Percentiles rank a stretch among this genome's conserved stretches.
Conservation (phyloP, 148 eudicot species). For the Nepenthes mirabilis region DNA sequence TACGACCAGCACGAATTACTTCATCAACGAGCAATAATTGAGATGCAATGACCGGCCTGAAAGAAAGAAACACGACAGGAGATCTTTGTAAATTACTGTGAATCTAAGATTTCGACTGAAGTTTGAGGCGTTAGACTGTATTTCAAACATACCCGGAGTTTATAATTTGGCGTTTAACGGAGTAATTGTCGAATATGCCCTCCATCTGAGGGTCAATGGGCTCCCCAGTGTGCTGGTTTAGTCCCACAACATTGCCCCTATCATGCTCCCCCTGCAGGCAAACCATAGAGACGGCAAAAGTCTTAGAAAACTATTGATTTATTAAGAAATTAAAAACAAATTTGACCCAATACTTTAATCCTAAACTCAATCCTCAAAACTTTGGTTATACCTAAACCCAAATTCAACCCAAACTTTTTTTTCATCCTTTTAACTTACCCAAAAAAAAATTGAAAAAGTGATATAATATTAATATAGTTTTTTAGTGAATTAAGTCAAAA, state of each 20-base stretch:
- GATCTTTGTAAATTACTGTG: neutral
- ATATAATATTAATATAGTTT: too few relatives aligned
- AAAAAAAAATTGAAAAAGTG: too few relatives aligned
- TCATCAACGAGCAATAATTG: conserved; percentile 93
- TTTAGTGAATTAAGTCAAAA: too few relatives aligned
- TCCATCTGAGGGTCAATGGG: conserved; percentile 93
- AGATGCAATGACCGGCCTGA: conserved; percentile 92
- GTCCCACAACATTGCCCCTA: conserved; percentile 77
- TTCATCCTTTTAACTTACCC: too few relatives aligned
- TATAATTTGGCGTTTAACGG: conserved; percentile 81
- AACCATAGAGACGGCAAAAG: neutral
- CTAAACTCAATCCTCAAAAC: too few relatives aligned
- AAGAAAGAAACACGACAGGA: neutral
- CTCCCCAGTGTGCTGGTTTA: conserved; percentile 73
- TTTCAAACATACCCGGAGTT: conserved; percentile 65
- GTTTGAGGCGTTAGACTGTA: neutral
- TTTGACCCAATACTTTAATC: too few relatives aligned
- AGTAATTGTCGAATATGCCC: conserved; percentile 92
- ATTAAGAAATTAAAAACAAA: too few relatives aligned
- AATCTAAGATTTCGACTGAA: neutral
- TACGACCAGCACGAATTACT: conserved; percentile 96
- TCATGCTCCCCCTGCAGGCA: conserved; percentile 80
- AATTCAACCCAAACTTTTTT: too few relatives aligned
- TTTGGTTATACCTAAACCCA: too few relatives aligned
- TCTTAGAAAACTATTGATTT: too few relatives aligned